Base-by-base conservation (phyloP, 495 filamentous ascomycete species). In the Penicillium daleae region DNA sequence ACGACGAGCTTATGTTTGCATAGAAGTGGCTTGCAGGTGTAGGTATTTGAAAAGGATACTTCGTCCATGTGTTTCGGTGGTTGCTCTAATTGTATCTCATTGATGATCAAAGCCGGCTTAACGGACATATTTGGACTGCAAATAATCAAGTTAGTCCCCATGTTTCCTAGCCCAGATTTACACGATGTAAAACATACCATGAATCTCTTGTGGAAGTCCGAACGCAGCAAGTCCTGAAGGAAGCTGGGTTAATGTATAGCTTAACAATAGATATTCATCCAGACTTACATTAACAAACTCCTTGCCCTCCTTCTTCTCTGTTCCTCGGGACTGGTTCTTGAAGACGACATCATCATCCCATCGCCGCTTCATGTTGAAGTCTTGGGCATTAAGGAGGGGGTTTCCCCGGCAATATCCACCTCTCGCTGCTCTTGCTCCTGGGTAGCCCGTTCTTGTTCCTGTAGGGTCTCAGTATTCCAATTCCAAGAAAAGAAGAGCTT, bases 321-420 rank as follows among this genome's bases (percentile, higher is more conserved):
- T 97, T 4, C 95, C 95, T 49, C 96, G 85, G 33, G 93, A 95
- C 76, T 98, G 95, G 76, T 99, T 99, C 81, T 96, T 97, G 79
- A 99, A 99, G 19, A 99, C 92, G n/a, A 99, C 95, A 79, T 99
- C 95, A 63, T 99, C 95, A 66, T 99, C 95, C 95, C 95, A 99
- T 70, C 93, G 85, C 26, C 71, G 70, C 66, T 74, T 74, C 44
- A 72, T 67, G 62, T 82, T 80, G 75, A 81, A 80, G 40, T 81
- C 78, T 32, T 81, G 70, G 0, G 89, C 71, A 67, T 97, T 97
- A 27, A 99, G 82, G 42, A 99, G 77, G 19, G 95, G 96, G 71
- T 99, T 99, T 17, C 95, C 95, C 51, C 90, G 79, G 95, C 94
- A 66, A 99, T 97, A 61, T 97, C 91, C 57, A 86, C 80, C 74